Percentiles rank a stretch among this genome's conserved stretches.
Conservation (phyloP, 108 stramenopile species). For the Epipyxis sp. region DNA sequence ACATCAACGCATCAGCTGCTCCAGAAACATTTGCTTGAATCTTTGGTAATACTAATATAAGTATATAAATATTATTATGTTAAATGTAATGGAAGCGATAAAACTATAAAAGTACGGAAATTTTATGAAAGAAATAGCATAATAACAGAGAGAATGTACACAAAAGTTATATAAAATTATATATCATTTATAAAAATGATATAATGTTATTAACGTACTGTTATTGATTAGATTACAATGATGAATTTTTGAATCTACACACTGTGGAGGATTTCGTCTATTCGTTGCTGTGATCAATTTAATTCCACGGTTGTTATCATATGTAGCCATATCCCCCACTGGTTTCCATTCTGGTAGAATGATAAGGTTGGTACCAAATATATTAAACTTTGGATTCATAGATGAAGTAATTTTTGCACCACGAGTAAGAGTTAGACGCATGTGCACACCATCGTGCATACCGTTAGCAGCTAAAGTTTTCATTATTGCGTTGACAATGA, state of each 20-base stretch:
- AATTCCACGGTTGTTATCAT: conserved; percentile 78
- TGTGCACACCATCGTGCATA: conserved; percentile 84
- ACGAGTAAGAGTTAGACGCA: conserved; percentile 79
- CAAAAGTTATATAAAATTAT: not conserved
- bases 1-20: conserved; percentile 79
- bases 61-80: too few species aligned
- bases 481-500: conserved; percentile 79
- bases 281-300: conserved; percentile 69
- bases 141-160: too few species aligned
- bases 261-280: conserved; percentile 70
- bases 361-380: conserved; percentile 83
- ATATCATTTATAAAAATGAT: not conserved
- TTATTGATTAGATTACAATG: conserved; percentile 73
- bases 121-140: too few species aligned
- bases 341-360: conserved; percentile 86
- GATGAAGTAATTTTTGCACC: conserved; percentile 78
- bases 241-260: conserved; percentile 84
- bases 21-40: conserved; percentile 85
- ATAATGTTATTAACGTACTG: conserved; percentile 52
- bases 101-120: too few species aligned
- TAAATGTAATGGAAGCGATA: too few species aligned
- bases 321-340: conserved; percentile 69
- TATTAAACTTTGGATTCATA: conserved; percentile 87
- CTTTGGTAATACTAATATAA: conserved; percentile 58
- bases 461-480: conserved; percentile 83